phyloP scores from a whole-genome alignment of 108 stramenopile genomes.

The Discostella stelligeroides region DNA sequence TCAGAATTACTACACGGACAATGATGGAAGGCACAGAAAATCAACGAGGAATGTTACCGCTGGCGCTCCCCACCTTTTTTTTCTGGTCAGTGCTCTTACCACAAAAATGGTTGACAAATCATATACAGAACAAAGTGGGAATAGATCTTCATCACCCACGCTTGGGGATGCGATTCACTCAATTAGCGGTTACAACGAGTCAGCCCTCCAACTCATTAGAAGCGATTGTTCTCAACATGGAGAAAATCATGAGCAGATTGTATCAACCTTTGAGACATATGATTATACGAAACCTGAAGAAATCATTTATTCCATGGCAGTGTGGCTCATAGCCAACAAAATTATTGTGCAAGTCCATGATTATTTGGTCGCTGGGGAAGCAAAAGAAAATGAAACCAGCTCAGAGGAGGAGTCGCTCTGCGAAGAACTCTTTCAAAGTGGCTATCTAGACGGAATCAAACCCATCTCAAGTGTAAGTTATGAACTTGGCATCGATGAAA shows the following conservation, averaged over 20 bases:
- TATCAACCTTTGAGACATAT: too few relatives aligned
- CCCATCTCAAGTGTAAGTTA: conserved; percentile 14
- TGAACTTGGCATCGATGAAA: conserved; percentile 11
- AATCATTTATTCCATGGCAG: conserved; percentile 7
- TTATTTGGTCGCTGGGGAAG: conserved; percentile 48
- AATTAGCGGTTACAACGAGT: conserved; percentile 9
- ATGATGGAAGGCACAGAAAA: conserved; percentile 21
- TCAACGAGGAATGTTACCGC: conserved; percentile 21
- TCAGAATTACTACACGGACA: conserved; percentile 18
- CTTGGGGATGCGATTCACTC: conserved; percentile 45
- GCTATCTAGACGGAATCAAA: conserved; percentile 17
- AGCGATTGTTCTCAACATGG: not conserved
- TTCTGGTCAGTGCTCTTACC: conserved; percentile 43
- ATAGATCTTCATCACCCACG: conserved; percentile 18
- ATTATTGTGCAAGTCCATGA: conserved; percentile 65
- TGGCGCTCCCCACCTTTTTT: conserved; percentile 37
- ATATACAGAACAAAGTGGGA: not conserved
- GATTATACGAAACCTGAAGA: not conserved
- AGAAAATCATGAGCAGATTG: not conserved
- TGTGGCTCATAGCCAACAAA: conserved; percentile 21
- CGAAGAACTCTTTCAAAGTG: conserved; percentile 8
- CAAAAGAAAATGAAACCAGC: too few relatives aligned
- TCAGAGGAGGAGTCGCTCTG: conserved; percentile 18
- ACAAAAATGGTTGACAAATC: conserved; percentile 14
- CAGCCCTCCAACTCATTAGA: not conserved